A percentile compares a stretch with the other conserved stretches of the same genome.
Conservation (phyloP, 139 green algal genomes). For the Desmodesmus armatus region DNA sequence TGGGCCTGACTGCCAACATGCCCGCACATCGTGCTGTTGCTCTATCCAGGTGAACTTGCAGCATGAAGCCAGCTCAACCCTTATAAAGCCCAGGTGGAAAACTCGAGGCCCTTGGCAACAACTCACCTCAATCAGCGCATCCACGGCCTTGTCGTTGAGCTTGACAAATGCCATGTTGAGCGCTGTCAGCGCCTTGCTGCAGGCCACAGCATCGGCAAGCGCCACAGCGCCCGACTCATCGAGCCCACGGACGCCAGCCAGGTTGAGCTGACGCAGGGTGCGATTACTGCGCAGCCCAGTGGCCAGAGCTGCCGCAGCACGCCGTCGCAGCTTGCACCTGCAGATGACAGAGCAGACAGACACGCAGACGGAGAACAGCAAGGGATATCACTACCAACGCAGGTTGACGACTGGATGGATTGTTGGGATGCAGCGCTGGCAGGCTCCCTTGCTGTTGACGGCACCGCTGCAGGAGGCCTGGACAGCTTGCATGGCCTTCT, state of each 20-base stretch:
- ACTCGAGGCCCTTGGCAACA: too few species aligned
- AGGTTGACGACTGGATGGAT: too few species aligned
- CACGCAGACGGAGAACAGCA: too few species aligned
- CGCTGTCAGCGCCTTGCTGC: constrained; percentile 25
- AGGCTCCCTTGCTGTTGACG: too few species aligned
- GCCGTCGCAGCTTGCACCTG: constrained; percentile 27
- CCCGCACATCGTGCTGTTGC: too few species aligned
- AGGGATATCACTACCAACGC: too few species aligned
- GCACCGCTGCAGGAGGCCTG: too few species aligned
- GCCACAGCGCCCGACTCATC: constrained; percentile 21
- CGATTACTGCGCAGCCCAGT: constrained; percentile 23
- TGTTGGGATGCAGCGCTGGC: too few species aligned
- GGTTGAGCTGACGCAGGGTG: constrained; percentile 38
- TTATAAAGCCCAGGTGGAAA: background rate
- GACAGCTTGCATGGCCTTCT: too few species aligned
- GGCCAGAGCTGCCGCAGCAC: background rate
- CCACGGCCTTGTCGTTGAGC: constrained; percentile 10
- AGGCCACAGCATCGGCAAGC: constrained; percentile 3
- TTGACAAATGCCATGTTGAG: constrained; percentile 38
- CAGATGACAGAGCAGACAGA: too few species aligned
- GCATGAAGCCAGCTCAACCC: background rate
- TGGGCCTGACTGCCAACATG: too few species aligned
- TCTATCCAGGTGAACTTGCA: too few species aligned
- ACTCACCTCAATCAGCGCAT: constrained; percentile 32
- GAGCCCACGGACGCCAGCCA: background rate